Percentiles rank a stretch among this genome's conserved stretches.
Evolutionary conservation across 2,329 filamentous ascomycete species (phyloP).

Genomic region (Xylariaceae sp.): DNA sequence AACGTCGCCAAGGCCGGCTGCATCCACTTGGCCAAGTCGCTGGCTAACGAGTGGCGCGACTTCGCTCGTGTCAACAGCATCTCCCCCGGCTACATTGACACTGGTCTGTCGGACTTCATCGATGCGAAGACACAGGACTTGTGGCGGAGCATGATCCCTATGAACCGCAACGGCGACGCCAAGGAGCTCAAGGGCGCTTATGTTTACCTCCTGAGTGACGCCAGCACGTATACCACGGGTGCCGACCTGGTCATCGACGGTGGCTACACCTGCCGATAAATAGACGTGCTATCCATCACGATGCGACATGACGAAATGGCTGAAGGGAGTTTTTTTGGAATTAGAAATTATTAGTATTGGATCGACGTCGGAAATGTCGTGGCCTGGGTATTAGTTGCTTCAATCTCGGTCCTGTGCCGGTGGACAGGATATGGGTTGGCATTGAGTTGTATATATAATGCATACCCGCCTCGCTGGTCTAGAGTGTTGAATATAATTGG

Average conservation of each 20-base stretch:
- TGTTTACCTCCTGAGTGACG: constrained; percentile 70
- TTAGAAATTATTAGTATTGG: neutral
- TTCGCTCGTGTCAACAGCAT: constrained; percentile 58
- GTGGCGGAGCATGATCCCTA: constrained; percentile 32
- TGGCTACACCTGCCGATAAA: constrained; percentile 46
- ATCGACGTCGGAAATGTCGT: neutral
- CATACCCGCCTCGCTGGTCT: neutral
- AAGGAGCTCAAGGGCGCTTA: constrained; percentile 69
- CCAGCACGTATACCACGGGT: constrained; percentile 69
- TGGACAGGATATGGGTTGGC: neutral
- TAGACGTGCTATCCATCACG: neutral
- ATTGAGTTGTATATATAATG: neutral
- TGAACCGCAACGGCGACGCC: constrained; percentile 52
- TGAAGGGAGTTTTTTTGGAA: constrained; percentile 10
- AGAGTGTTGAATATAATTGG: neutral
- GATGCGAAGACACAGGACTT: constrained; percentile 30
- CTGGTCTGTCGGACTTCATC: constrained; percentile 41
- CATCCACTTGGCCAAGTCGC: constrained; percentile 37
- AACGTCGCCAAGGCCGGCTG: constrained; percentile 54
- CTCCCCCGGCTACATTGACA: constrained; percentile 56
- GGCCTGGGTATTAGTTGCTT: too few relatives aligned
- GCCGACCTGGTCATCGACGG: constrained; percentile 68
- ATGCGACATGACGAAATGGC: neutral
- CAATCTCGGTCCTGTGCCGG: neutral
- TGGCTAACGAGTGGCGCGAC: constrained; percentile 58